Percentiles rank a stretch among this genome's conserved stretches.
phyloP scores from a whole-genome alignment of 2,329 filamentous ascomycete species.

The Periglandula ipomoeae region DNA sequence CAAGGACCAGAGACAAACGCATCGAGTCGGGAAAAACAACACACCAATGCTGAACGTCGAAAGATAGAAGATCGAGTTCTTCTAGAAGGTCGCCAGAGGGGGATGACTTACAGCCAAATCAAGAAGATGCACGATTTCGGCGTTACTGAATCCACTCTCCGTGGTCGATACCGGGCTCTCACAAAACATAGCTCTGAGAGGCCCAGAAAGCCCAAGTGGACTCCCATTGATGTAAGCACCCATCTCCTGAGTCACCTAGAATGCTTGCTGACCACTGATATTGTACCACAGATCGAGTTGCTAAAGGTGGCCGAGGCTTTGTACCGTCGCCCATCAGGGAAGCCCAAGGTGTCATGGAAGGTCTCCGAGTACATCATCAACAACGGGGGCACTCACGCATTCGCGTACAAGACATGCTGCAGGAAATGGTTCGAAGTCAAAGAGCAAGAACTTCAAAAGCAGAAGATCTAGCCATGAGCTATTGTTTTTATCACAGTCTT shows the following conservation, averaged over 20 bases:
- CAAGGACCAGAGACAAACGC: neutral
- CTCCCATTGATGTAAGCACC: slow-evolving; percentile 48
- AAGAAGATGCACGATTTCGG: slow-evolving; percentile 41
- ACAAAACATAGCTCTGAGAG: slow-evolving; percentile 54
- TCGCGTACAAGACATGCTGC: slow-evolving; percentile 49
- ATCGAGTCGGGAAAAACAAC: too few relatives aligned
- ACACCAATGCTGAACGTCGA: neutral
- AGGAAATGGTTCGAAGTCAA: slow-evolving; percentile 32
- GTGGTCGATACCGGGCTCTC: slow-evolving; percentile 56
- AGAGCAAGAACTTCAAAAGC: slow-evolving; percentile 14
- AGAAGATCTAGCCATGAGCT: too few relatives aligned
- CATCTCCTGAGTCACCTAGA: slow-evolving; percentile 13
- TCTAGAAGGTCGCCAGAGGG: slow-evolving; percentile 41
- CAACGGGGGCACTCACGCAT: slow-evolving; percentile 47
- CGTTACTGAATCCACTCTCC: slow-evolving; percentile 63
- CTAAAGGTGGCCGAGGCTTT: slow-evolving; percentile 32
- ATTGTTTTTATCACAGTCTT: too few relatives aligned
- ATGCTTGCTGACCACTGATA: too few relatives aligned
- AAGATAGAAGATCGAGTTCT: slow-evolving; percentile 34
- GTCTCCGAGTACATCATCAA: slow-evolving; percentile 44
- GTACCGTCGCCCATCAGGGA: slow-evolving; percentile 16
- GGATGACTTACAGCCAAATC: slow-evolving; percentile 59
- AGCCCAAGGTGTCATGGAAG: slow-evolving; percentile 49
- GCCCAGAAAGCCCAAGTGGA: slow-evolving; percentile 59
- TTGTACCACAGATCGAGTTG: slow-evolving; percentile 29